phyloP scores from a whole-genome alignment of 306 rosid genomes.

The Delonix regia region DNA sequence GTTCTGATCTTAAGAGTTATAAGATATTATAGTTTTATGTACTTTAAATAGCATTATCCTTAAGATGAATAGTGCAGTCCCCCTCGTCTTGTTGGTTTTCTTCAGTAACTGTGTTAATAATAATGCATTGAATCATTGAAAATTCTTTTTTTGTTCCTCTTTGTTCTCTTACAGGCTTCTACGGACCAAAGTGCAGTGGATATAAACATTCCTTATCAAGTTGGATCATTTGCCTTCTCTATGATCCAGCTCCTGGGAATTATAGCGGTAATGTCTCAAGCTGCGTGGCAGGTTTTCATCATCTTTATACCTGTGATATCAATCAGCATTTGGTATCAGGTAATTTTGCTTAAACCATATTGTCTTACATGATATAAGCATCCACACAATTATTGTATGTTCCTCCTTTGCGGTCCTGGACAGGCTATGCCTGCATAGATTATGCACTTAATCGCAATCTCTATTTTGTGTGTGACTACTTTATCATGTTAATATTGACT shows the following conservation, averaged over 20 bases:
- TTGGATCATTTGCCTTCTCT: slow-evolving; percentile 54
- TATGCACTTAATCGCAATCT: not conserved
- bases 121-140: not conserved
- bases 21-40: not conserved
- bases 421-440: not conserved
- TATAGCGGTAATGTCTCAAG: slow-evolving; percentile 84
- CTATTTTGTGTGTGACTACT: slow-evolving; percentile 5
- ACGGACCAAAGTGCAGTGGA: slow-evolving; percentile 79
- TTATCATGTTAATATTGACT: not conserved
- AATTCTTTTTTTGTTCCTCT: not conserved
- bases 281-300: slow-evolving; percentile 81
- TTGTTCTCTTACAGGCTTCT: slow-evolving; percentile 61
- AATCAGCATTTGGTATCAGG: slow-evolving; percentile 76
- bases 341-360: slow-evolving; percentile 37
- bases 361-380: not conserved
- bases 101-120: not conserved
- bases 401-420: not conserved
- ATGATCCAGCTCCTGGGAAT: slow-evolving; percentile 69
- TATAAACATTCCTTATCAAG: slow-evolving; percentile 48
- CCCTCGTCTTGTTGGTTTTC: slow-evolving; percentile 1
- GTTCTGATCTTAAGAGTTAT: not conserved
- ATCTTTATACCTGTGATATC: slow-evolving; percentile 71
- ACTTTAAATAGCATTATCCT: not conserved
- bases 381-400: not conserved
- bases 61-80: not conserved